These are phyloP conservation scores for Oemleria cerasiformis DNA, from an alignment of 306 rosid species.

Conservation along the genomic window DNA sequence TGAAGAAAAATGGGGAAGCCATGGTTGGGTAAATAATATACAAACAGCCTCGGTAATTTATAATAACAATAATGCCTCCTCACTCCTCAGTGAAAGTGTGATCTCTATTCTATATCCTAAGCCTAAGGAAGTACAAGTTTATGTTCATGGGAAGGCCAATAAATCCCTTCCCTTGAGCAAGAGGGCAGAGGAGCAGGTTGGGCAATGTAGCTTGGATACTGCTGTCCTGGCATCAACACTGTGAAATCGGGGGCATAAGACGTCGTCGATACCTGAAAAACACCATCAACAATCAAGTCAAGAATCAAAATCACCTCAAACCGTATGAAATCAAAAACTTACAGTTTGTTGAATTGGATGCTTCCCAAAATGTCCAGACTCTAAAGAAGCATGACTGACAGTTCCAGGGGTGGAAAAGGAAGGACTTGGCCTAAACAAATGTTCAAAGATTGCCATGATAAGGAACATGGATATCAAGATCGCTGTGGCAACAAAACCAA, in stretches of 20 bases:
- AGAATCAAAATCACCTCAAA: slow-evolving; percentile 8
- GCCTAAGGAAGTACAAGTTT: slow-evolving; percentile 39
- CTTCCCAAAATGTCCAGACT: slow-evolving; percentile 42
- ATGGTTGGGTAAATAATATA: slow-evolving; percentile 4
- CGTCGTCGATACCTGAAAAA: slow-evolving; percentile 47
- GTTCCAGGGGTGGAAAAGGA: slow-evolving; percentile 53
- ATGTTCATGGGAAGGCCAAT: slow-evolving; percentile 76
- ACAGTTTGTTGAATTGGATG: slow-evolving; percentile 50
- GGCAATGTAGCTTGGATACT: slow-evolving; percentile 74
- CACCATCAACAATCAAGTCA: too few relatives aligned
- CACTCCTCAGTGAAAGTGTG: slow-evolving; percentile 7
- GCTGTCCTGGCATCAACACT: slow-evolving; percentile 92
- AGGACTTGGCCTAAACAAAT: slow-evolving; percentile 69
- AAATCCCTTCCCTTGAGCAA: slow-evolving; percentile 60
- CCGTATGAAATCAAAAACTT: slow-evolving; percentile 27
- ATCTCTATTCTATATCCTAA: slow-evolving; percentile 25
- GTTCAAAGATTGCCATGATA: slow-evolving; percentile 93
- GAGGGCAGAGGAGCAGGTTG: slow-evolving; percentile 90
- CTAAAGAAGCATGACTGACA: slow-evolving; percentile 35
- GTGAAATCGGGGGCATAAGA: slow-evolving; percentile 59
- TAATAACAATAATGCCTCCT: not conserved
- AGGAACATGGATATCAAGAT: slow-evolving; percentile 90
- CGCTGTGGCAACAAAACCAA: slow-evolving; percentile 95
- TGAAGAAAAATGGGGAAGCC: not conserved
- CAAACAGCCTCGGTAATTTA: not conserved